Evolutionary conservation across 306 rosid species (phyloP).

Genomic region (Malus sylvestris): DNA sequence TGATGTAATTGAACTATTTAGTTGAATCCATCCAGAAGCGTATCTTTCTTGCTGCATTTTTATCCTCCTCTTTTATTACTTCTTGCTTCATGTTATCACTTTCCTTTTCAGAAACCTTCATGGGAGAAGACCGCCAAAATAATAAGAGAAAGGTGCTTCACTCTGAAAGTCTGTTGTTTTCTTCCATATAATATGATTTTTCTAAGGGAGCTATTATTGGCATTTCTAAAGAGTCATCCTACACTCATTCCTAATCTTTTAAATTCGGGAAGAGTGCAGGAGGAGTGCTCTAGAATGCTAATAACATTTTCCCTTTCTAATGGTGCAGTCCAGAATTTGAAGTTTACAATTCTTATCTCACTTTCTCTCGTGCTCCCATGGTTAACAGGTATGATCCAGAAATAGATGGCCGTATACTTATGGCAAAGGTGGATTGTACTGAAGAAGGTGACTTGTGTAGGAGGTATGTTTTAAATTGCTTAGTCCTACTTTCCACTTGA

Average conservation of each 20-base stretch:
- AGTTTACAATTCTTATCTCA: background rate
- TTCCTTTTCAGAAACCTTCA: constrained; percentile 66
- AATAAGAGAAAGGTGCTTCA: constrained; percentile 68
- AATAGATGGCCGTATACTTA: constrained; percentile 74
- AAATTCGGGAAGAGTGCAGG: no score
- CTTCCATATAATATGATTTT: constrained; percentile 18
- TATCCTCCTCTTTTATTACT: background rate
- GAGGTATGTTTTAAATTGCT: constrained; percentile 41
- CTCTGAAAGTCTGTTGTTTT: constrained; percentile 13
- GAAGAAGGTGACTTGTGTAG: constrained; percentile 66
- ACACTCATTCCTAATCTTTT: no score
- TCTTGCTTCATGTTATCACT: constrained; percentile 18
- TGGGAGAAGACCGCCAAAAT: constrained; percentile 89
- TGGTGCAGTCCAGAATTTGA: background rate
- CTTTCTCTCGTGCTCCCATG: constrained; percentile 8
- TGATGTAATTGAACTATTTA: background rate
- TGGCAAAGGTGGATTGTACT: constrained; percentile 86
- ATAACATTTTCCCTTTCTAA: no score
- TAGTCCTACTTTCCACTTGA: constrained; percentile 7
- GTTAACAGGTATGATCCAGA: constrained; percentile 76
- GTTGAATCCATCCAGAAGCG: constrained; percentile 6
- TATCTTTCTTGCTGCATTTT: background rate
- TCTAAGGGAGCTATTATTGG: background rate
- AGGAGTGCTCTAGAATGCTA: no score
- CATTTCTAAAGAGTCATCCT: no score